Evolutionary conservation across 148 eudicot species (phyloP), one percentile per base, ranked within the genome.

Genomic region (Rhododendron mucronatum): DNA sequence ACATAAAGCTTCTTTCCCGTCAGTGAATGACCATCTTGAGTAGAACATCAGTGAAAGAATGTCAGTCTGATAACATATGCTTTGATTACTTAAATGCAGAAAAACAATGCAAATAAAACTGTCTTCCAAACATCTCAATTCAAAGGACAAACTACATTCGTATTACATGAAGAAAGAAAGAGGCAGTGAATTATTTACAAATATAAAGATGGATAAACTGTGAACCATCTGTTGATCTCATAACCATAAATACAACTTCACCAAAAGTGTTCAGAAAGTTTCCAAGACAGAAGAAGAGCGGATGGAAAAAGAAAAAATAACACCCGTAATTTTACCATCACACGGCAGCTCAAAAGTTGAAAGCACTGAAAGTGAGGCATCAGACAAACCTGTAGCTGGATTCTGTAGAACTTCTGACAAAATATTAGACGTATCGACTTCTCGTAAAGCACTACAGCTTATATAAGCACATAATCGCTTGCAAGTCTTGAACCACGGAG

Each of bases 401-500:
- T 87, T 88, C 79, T 90, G 94, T 67, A 97, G 87, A 86, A 94
- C 90, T 67, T 91, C 88, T 16, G 93, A 86, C 89, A 97, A 87
- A 44, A 97, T 23, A 86, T 76, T 91, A 41, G 92, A 89, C 47
- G 99, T 97, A 87, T 97, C 96, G 69, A 97, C 99, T 93, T 97
- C 99, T 91, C 98, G 88, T 50, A 97, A 90, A 77, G 99, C 90
- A 84, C 88, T 91, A 85, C 99, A 97, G 88, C 99, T 95, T 84
- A 97, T 95, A 86, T 97, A 97, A 61, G 98, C 99, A 89, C 99
- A 95, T 50, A 97, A 87, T 65, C 98, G 89, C 88, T 84, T 91
- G 90, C 95, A 91, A 78, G 95, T 90, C 91, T 93, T 93, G 87
- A 94, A 97, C 99, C 99, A 97, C 18, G 98, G 95, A 89, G 99